phyloP scores from a whole-genome alignment of 2,329 filamentous ascomycete species.

The Neurospora sp. region DNA sequence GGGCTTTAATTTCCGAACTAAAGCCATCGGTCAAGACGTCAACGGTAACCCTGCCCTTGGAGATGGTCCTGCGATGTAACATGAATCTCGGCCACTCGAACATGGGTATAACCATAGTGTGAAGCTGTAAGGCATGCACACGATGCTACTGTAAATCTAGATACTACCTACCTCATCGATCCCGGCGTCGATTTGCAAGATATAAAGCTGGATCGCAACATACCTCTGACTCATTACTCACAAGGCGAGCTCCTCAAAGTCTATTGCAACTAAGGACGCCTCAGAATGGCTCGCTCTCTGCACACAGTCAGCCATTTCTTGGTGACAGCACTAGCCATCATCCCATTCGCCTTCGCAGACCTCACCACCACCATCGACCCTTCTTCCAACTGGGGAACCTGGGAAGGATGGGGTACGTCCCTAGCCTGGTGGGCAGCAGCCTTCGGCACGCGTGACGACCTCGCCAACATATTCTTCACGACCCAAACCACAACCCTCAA shows the following conservation, averaged over 20 bases:
- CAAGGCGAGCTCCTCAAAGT: background rate
- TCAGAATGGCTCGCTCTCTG: background rate
- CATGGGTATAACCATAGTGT: background rate
- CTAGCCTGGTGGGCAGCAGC: constrained; percentile 33
- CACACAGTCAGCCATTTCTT: background rate
- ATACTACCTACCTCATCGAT: background rate
- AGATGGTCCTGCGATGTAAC: background rate
- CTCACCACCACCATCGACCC: constrained; percentile 23
- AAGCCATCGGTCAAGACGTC: background rate
- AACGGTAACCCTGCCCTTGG: background rate
- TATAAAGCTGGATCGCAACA: background rate
- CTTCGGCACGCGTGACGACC: constrained; percentile 30
- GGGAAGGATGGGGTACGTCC: constrained; percentile 34
- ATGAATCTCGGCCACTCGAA: background rate
- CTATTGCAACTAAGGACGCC: background rate
- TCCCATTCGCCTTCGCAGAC: constrained; percentile 15
- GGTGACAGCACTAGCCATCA: background rate
- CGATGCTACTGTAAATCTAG: background rate
- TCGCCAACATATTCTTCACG: constrained; percentile 31
- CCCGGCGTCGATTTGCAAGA: background rate
- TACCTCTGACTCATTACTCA: background rate
- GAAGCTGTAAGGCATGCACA: background rate
- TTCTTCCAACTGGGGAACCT: constrained; percentile 27
- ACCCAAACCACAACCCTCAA: constrained; percentile 21
- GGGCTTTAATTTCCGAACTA: background rate